Conservation (phyloP, 352 stramenopile genomes). For the Phytophthora hybrid region DNA sequence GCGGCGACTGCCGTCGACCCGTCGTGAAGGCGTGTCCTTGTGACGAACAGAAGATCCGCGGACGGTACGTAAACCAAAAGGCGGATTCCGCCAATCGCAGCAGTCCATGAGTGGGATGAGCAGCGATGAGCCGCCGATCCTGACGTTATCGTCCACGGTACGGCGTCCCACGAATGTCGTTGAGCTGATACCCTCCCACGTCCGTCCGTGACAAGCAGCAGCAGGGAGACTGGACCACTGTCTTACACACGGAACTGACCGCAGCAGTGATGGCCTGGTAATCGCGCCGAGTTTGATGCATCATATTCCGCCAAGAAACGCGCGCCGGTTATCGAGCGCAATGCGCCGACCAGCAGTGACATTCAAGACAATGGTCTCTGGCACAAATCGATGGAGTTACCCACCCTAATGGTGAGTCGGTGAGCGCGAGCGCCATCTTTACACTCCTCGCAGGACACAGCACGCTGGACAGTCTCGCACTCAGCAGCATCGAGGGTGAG, state of each 20-base stretch:
- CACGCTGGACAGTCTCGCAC: neutral
- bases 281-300: neutral
- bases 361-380: neutral
- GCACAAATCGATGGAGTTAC: too few relatives aligned
- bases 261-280: neutral
- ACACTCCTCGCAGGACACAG: neutral
- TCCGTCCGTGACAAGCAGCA: too few relatives aligned
- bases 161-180: neutral
- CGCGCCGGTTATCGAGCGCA: neutral
- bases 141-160: neutral
- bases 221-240: too few relatives aligned
- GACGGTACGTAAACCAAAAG: neutral
- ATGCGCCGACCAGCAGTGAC: neutral
- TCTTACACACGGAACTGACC: neutral
- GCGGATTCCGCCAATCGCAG: constrained; percentile 1
- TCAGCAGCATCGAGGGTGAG: too few relatives aligned
- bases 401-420: neutral
- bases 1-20: neutral
- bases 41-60: neutral
- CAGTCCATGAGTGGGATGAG: neutral
- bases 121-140: neutral
- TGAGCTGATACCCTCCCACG: too few relatives aligned
- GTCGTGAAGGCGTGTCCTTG: constrained; percentile 2
- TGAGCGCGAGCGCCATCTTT: neutral
- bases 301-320: neutral